Evolutionary conservation across 257 asterid genomes (phyloP).

Genomic region (Nicotiana tomentosiformis): DNA sequence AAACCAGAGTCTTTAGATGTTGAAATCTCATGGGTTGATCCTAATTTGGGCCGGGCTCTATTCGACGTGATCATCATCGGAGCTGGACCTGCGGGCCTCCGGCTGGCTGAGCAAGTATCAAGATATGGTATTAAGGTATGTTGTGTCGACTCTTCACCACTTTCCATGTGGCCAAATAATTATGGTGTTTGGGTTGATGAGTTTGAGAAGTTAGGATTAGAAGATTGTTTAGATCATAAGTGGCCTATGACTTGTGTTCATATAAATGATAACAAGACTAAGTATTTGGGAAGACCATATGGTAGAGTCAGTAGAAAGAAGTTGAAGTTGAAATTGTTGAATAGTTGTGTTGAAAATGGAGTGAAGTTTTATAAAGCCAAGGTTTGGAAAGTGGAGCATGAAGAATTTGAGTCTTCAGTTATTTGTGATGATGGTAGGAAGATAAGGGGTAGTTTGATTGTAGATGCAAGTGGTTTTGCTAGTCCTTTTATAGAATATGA

Average conservation of each 20-base stretch:
- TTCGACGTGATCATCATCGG: slow-evolving; percentile 82
- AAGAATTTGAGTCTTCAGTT: slow-evolving; percentile 67
- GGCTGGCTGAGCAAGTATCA: slow-evolving; percentile 74
- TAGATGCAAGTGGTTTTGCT: slow-evolving; percentile 83
- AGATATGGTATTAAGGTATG: slow-evolving; percentile 68
- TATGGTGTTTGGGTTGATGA: slow-evolving; percentile 96
- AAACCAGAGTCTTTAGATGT: slow-evolving; percentile 46
- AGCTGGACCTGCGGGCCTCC: slow-evolving; percentile 90
- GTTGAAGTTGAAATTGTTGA: slow-evolving; percentile 56
- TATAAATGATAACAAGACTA: slow-evolving; percentile 49
- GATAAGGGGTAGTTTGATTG: slow-evolving; percentile 56
- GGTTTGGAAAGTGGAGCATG: slow-evolving; percentile 58
- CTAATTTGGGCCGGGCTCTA: slow-evolving; percentile 32
- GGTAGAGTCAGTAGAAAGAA: slow-evolving; percentile 62
- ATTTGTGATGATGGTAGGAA: slow-evolving; percentile 68
- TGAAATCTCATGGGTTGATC: slow-evolving; percentile 55
- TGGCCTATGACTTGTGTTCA: slow-evolving; percentile 68
- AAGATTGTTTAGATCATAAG: slow-evolving; percentile 61
- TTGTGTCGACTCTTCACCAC: slow-evolving; percentile 84
- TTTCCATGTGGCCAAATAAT: slow-evolving; percentile 86
- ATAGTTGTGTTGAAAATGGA: slow-evolving; percentile 42
- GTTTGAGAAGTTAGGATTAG: slow-evolving; percentile 60
- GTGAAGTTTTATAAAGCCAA: slow-evolving; percentile 61
- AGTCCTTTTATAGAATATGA: slow-evolving; percentile 63
- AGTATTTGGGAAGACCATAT: slow-evolving; percentile 69